These are phyloP conservation scores for Coemansia reversa DNA, from an alignment of 192 early-diverging fungal genomes.

Conservation along the genomic window DNA sequence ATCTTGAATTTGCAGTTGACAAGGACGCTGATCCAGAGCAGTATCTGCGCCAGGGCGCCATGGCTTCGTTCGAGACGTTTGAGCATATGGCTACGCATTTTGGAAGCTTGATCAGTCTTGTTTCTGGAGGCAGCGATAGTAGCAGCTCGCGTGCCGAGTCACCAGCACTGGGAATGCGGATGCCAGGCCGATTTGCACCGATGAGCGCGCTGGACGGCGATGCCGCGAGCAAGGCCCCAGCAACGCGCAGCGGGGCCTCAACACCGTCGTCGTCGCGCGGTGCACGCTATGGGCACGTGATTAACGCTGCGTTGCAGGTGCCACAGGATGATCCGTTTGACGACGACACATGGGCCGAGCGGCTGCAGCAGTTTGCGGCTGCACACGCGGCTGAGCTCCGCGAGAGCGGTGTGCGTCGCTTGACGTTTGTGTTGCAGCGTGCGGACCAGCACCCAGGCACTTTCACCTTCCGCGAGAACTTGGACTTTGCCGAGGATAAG, in stretches of 20 bases:
- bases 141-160: slow-evolving; percentile 47
- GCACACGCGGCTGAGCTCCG: slow-evolving; percentile 63
- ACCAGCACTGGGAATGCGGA: slow-evolving; percentile 40
- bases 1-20: slow-evolving; percentile 76
- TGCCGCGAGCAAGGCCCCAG: not conserved
- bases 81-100: slow-evolving; percentile 71
- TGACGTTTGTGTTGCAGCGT: slow-evolving; percentile 87
- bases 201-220: slow-evolving; percentile 46
- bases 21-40: slow-evolving; percentile 63
- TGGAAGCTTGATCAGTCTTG: slow-evolving; percentile 58
- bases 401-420: slow-evolving; percentile 75
- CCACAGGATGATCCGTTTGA: slow-evolving; percentile 60
- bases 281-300: slow-evolving; percentile 69
- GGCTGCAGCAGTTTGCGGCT: slow-evolving; percentile 65
- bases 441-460: slow-evolving; percentile 83
- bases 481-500: slow-evolving; percentile 83
- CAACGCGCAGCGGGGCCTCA: slow-evolving; percentile 24
- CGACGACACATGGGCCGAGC: slow-evolving; percentile 67
- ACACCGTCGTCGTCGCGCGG: slow-evolving; percentile 15
- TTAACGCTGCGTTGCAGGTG: slow-evolving; percentile 80
- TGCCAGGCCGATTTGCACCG: slow-evolving; percentile 32
- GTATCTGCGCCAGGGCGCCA: slow-evolving; percentile 81
- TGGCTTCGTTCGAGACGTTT: slow-evolving; percentile 71
- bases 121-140: slow-evolving; percentile 39
- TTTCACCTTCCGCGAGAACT: slow-evolving; percentile 93